These are phyloP conservation scores for Davidsoniella australis DNA, from an alignment of 2,329 filamentous ascomycete genomes.

Conservation along the genomic window DNA sequence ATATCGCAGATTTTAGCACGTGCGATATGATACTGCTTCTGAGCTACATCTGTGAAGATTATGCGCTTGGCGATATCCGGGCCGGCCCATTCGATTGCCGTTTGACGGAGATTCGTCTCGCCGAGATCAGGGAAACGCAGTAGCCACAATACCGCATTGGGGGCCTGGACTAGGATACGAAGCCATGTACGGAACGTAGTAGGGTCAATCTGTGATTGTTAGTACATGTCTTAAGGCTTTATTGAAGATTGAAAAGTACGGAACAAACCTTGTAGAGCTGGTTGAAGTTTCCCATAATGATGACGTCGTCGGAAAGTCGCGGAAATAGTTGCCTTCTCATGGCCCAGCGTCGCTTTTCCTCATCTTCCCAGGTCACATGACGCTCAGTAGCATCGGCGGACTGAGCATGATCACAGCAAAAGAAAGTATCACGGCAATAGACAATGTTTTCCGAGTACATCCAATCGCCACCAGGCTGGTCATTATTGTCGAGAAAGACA, in stretches of 20 bases:
- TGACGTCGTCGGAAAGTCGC: conserved; percentile 56
- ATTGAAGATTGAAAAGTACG: neutral
- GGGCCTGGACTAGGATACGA: conserved; percentile 68
- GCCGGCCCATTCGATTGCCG: conserved; percentile 70
- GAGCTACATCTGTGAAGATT: conserved; percentile 90
- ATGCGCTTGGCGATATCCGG: conserved; percentile 71
- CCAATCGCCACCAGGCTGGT: conserved; percentile 60
- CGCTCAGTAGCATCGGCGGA: conserved; percentile 59
- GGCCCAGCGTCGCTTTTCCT: conserved; percentile 66
- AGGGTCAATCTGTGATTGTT: conserved; percentile 60
- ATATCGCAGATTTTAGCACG: conserved; percentile 83
- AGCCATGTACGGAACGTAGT: conserved; percentile 93
- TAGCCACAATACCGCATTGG: conserved; percentile 84
- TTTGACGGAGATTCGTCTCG: conserved; percentile 67
- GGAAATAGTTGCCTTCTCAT: conserved; percentile 93
- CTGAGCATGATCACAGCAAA: conserved; percentile 93
- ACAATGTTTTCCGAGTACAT: conserved; percentile 95
- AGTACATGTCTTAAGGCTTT: neutral
- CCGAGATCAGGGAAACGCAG: conserved; percentile 92
- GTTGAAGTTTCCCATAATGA: conserved; percentile 96
- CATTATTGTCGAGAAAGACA: conserved; percentile 46
- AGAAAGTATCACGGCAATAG: conserved; percentile 87
- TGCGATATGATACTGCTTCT: conserved; percentile 85
- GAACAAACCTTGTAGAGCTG: conserved; percentile 81
- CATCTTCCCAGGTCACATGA: conserved; percentile 61